Evolutionary conservation across 129 eudicot species (phyloP).

Genomic region (Flaveria bidentis): DNA sequence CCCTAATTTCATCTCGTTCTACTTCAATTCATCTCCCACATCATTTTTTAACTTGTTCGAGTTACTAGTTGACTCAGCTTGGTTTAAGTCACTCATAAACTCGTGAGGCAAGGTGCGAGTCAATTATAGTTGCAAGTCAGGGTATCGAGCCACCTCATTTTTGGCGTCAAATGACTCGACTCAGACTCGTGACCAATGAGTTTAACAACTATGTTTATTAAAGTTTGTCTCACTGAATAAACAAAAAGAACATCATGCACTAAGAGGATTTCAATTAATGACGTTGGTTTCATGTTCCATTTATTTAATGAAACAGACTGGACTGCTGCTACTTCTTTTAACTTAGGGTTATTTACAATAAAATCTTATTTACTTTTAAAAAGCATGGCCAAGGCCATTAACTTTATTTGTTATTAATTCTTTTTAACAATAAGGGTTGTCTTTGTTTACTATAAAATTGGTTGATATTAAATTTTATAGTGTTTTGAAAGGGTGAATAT

Average conservation of each 20-base stretch:
- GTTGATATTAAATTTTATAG: not conserved
- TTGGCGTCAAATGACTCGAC: not conserved
- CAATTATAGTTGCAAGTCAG: not conserved
- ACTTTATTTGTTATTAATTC: not conserved
- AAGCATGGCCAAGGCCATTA: not conserved
- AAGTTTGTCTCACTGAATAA: constrained; percentile 1
- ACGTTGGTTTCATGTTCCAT: not conserved
- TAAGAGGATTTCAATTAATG: not conserved
- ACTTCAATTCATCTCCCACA: not conserved
- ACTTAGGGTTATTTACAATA: not conserved
- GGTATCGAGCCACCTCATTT: not conserved
- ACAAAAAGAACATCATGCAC: not conserved
- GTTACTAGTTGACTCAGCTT: not conserved
- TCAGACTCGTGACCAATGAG: not conserved
- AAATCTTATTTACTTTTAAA: not conserved
- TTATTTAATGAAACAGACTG: not conserved
- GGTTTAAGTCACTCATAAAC: not conserved
- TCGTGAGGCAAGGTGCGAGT: not conserved
- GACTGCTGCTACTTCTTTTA: not conserved
- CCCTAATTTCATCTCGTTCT: not conserved
- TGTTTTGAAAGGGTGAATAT: not conserved
- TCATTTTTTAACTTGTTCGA: not conserved
- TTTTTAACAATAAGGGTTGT: not conserved
- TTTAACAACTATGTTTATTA: not conserved
- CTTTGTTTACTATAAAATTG: not conserved